Evolutionary conservation across 371 early-diverging fungal species (phyloP).

Genomic region (Mucor piriformis): DNA sequence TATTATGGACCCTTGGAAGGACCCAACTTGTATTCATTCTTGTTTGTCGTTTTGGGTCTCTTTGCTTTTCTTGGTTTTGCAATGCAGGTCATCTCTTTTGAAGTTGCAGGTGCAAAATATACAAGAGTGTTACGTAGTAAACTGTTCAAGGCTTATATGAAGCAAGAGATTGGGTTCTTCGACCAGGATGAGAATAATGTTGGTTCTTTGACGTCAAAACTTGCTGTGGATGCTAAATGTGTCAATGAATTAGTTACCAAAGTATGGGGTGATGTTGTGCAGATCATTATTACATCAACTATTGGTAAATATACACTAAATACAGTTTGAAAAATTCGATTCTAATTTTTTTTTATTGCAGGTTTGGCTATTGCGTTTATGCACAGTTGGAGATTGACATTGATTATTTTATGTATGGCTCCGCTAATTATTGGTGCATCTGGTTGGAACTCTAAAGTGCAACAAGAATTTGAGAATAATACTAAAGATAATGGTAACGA

Average conservation of each 20-base stretch:
- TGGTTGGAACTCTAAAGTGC: constrained; percentile 39
- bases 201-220: constrained; percentile 76
- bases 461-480: constrained; percentile 58
- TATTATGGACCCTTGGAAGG: constrained; percentile 43
- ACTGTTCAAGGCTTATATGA: constrained; percentile 57
- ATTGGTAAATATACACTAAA: constrained; percentile 33
- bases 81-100: constrained; percentile 32
- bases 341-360: no score
- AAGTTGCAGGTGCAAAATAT: constrained; percentile 53
- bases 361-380: constrained; percentile 52
- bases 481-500: constrained; percentile 68
- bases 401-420: constrained; percentile 57
- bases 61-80: constrained; percentile 48
- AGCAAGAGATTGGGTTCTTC: constrained; percentile 86
- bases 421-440: constrained; percentile 54
- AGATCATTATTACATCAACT: constrained; percentile 50
- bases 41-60: constrained; percentile 65
- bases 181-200: constrained; percentile 77
- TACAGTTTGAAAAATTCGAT: no score
- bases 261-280: constrained; percentile 61
- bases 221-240: constrained; percentile 76
- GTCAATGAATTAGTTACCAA: constrained; percentile 66
- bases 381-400: constrained; percentile 58
- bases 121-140: constrained; percentile 58
- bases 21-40: constrained; percentile 70